Conservation (phyloP, 2,329 filamentous ascomycete species). For the Nigrograna mackinnonii region DNA sequence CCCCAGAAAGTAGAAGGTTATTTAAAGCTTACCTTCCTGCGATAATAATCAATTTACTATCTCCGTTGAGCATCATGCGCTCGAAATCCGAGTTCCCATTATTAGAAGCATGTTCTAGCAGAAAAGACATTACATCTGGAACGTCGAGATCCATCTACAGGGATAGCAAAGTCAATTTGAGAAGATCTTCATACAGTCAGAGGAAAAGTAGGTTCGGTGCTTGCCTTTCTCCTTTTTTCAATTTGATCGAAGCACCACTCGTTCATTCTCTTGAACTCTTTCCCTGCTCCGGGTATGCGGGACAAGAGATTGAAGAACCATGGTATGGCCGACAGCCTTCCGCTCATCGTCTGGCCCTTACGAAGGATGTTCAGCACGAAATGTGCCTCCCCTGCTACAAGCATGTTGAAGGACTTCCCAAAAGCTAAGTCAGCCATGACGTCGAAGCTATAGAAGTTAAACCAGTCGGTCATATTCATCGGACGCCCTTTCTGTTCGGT, state of each 20-base stretch:
- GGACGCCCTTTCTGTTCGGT: not conserved
- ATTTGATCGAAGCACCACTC: slow-evolving; percentile 5
- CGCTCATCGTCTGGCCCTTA: too few relatives aligned
- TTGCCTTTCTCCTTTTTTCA: slow-evolving; percentile 3
- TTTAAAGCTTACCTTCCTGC: slow-evolving; percentile 2
- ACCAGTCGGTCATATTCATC: slow-evolving; percentile 12
- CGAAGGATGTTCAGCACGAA: slow-evolving; percentile 2
- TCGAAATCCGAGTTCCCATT: not conserved
- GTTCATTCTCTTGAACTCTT: slow-evolving; percentile 3
- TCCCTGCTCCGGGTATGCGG: slow-evolving; percentile 4
- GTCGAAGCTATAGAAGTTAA: slow-evolving; percentile 44
- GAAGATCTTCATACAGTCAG: too few relatives aligned
- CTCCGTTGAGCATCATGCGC: not conserved
- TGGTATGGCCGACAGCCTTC: too few relatives aligned
- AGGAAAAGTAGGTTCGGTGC: too few relatives aligned
- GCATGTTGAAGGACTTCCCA: slow-evolving; percentile 36
- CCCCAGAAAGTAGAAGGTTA: slow-evolving; percentile 7
- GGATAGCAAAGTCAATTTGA: too few relatives aligned
- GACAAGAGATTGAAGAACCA: too few relatives aligned
- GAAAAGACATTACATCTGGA: too few relatives aligned
- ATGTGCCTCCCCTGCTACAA: slow-evolving; percentile 13
- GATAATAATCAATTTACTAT: not conserved
- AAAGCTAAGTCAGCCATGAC: slow-evolving; percentile 47
- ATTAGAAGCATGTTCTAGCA: not conserved
- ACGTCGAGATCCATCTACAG: too few relatives aligned